phyloP scores from a whole-genome alignment of 768 basidiomycete genomes.

The Mycena vitilis region DNA sequence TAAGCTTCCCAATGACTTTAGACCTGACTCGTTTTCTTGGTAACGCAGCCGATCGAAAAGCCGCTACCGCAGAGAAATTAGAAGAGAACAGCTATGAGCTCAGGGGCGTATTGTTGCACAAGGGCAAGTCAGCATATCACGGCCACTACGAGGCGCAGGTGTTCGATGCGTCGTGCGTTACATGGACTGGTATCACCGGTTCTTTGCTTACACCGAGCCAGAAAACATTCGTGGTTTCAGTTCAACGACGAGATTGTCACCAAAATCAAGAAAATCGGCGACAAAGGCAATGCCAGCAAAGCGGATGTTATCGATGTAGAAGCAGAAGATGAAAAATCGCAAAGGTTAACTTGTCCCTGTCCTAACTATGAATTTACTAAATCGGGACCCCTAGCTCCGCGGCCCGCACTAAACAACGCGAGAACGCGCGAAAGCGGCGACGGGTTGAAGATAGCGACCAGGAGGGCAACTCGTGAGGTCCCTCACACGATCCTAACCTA shows the following conservation, averaged over 20 bases:
- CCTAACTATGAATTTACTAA: not conserved
- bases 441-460: slow-evolving; percentile 72
- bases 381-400: slow-evolving; percentile 13
- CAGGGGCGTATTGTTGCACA: slow-evolving; percentile 87
- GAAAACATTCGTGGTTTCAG: slow-evolving; percentile 83
- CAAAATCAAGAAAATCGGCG: slow-evolving; percentile 65
- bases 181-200: slow-evolving; percentile 14
- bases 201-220: slow-evolving; percentile 43
- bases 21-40: slow-evolving; percentile 79
- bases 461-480: slow-evolving; percentile 47
- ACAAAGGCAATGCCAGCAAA: slow-evolving; percentile 49
- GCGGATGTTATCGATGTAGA: slow-evolving; percentile 39
- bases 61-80: slow-evolving; percentile 17
- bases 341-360: slow-evolving; percentile 30
- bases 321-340: slow-evolving; percentile 41
- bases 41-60: slow-evolving; percentile 39
- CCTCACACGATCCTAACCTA: not conserved
- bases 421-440: slow-evolving; percentile 60
- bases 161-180: slow-evolving; percentile 72
- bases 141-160: slow-evolving; percentile 93
- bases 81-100: slow-evolving; percentile 75
- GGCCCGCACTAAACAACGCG: slow-evolving; percentile 49
- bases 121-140: slow-evolving; percentile 91
- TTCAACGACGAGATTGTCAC: slow-evolving; percentile 93
- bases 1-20: slow-evolving; percentile 80